phyloP scores from a whole-genome alignment of 495 filamentous ascomycete species.

The Neurospora sublineolata region DNA sequence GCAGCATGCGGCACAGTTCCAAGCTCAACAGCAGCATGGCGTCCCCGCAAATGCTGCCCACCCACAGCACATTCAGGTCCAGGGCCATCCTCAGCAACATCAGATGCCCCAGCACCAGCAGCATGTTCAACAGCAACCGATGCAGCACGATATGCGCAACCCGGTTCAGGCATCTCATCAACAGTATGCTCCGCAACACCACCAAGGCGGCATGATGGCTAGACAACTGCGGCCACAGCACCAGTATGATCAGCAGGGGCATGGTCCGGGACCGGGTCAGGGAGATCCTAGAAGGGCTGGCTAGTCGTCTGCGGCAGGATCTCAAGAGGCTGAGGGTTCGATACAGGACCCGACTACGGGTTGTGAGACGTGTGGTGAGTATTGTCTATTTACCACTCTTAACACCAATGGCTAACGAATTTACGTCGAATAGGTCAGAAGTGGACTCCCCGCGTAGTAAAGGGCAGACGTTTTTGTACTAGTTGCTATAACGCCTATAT shows the following conservation, averaged over 20 bases:
- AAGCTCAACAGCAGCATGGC: not conserved
- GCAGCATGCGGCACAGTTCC: not conserved
- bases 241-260: slow-evolving; percentile 6
- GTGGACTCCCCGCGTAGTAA: rapidly evolving
- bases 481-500: not conserved
- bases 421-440: not conserved
- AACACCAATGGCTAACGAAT: not conserved
- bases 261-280: not conserved
- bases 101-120: not conserved
- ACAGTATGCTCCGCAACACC: slow-evolving; percentile 2
- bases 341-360: not conserved
- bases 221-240: slow-evolving; percentile 27
- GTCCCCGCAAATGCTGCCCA: not conserved
- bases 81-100: not conserved
- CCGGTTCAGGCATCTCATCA: slow-evolving; percentile 1
- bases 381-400: not conserved
- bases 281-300: slow-evolving; percentile 1
- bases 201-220: slow-evolving; percentile 14
- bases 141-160: slow-evolving; percentile 10
- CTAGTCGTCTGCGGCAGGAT: not conserved
- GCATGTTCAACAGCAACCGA: slow-evolving; percentile 4
- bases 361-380: not conserved
- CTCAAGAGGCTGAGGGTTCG: not conserved
- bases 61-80: not conserved
- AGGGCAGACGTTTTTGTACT: not conserved